Evolutionary conservation across 2,329 filamentous ascomycete species (phyloP), one percentile per base, ranked within the genome.

Genomic region (Monilinia fructigena): DNA sequence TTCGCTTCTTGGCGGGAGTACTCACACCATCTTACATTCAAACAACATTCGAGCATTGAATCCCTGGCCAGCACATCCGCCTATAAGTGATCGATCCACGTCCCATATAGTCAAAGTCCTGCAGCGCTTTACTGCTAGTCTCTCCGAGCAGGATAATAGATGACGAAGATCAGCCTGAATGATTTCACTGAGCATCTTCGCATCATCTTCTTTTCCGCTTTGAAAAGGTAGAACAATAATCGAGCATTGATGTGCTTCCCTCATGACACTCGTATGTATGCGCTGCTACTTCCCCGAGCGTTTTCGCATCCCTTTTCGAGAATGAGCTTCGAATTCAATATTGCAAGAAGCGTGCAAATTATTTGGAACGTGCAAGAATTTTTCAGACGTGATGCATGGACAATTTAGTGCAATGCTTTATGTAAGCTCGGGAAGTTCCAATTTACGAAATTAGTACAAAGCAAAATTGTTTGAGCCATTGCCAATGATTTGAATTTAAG

Each of bases 381-480:
- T n/a, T n/a, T n/a, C n/a, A n/a, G n/a, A n/a, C 55, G 18, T 69
- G 67, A 14, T 58, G 62, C 67, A 69, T 4, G 68, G 67, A n/a
- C 31, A 65, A 3, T 7, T 47, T n/a, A n/a, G n/a, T n/a, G n/a
- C n/a, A n/a, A n/a, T n/a, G n/a, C n/a, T n/a, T n/a, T n/a, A n/a
- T n/a, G n/a, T n/a, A n/a, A n/a, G n/a, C n/a, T n/a, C n/a, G n/a
- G n/a, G n/a, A n/a, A n/a, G n/a, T n/a, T n/a, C n/a, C n/a, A n/a
- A n/a, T n/a, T n/a, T n/a, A n/a, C n/a, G n/a, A n/a, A n/a, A n/a
- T n/a, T n/a, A n/a, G n/a, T n/a, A n/a, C n/a, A n/a, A n/a, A n/a
- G n/a, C n/a, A n/a, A n/a, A n/a, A n/a, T n/a, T n/a, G n/a, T n/a
- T n/a, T n/a, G n/a, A n/a, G n/a, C n/a, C n/a, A n/a, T n/a, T n/a